phyloP scores from a whole-genome alignment of 805 yeast genomes.

The Barnettozyma populi region DNA sequence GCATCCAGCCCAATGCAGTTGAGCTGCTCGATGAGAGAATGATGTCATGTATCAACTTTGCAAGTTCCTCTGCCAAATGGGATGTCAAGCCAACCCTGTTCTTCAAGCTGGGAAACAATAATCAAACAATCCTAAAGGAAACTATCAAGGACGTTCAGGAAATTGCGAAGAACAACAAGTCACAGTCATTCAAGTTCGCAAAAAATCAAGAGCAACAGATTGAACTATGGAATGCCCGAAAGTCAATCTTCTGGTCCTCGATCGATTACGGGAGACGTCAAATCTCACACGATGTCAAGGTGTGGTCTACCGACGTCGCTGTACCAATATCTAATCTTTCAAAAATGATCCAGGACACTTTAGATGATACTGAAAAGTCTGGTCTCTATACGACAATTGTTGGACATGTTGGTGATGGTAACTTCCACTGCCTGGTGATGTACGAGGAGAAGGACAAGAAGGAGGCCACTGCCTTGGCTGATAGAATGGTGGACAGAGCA shows the following conservation, averaged over 20 bases:
- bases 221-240: slow-evolving; percentile 70
- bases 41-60: slow-evolving; percentile 56
- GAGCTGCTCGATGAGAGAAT: slow-evolving; percentile 67
- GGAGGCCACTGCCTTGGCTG: slow-evolving; percentile 47
- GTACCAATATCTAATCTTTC: slow-evolving; percentile 71
- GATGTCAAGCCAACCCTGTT: slow-evolving; percentile 52
- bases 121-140: slow-evolving; percentile 34
- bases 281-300: slow-evolving; percentile 41
- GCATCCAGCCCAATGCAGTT: slow-evolving; percentile 63
- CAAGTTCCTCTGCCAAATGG: slow-evolving; percentile 51
- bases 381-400: slow-evolving; percentile 56
- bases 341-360: slow-evolving; percentile 53
- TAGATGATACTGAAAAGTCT: slow-evolving; percentile 48
- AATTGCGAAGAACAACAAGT: slow-evolving; percentile 46
- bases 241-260: slow-evolving; percentile 59
- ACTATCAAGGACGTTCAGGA: slow-evolving; percentile 38
- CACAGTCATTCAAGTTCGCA: slow-evolving; percentile 54
- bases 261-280: slow-evolving; percentile 55
- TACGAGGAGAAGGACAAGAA: slow-evolving; percentile 47
- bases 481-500: slow-evolving; percentile 59
- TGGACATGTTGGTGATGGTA: slow-evolving; percentile 84
- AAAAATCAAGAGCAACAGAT: slow-evolving; percentile 47
- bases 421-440: slow-evolving; percentile 64
- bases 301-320: slow-evolving; percentile 78
- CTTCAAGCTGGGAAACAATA: slow-evolving; percentile 53